Percentiles rank a stretch among this genome's conserved stretches.
phyloP scores from a whole-genome alignment of 2,329 filamentous ascomycete species.

The Conoideocrella luteorostrata region DNA sequence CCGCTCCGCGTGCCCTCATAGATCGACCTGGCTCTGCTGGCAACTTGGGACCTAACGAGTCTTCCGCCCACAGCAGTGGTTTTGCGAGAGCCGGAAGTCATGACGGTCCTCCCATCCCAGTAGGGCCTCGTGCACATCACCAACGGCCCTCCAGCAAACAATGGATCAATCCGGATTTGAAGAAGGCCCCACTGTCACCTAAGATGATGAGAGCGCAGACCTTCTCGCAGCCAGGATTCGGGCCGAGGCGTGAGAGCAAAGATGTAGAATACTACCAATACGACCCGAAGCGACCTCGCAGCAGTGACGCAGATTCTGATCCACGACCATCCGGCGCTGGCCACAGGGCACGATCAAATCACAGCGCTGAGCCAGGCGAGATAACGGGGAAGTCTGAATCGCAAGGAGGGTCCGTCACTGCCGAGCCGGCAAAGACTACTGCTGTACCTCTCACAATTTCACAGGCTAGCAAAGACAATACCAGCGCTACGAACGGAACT shows the following conservation, averaged over 20 bases:
- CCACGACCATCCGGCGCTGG: slow-evolving; percentile 25
- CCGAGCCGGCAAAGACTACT: neutral
- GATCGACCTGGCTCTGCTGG: slow-evolving; percentile 42
- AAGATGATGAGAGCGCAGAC: slow-evolving; percentile 44
- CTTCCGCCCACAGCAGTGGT: slow-evolving; percentile 30
- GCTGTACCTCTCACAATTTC: neutral
- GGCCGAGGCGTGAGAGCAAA: slow-evolving; percentile 29
- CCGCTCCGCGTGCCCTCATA: slow-evolving; percentile 44
- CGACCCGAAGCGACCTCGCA: slow-evolving; percentile 41
- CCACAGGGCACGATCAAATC: slow-evolving; percentile 30
- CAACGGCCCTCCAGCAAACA: slow-evolving; percentile 50
- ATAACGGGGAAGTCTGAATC: slow-evolving; percentile 34
- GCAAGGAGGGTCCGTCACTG: slow-evolving; percentile 15
- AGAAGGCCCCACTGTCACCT: slow-evolving; percentile 46
- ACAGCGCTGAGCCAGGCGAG: slow-evolving; percentile 42
- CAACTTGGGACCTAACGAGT: slow-evolving; percentile 17
- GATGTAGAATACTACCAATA: slow-evolving; percentile 29
- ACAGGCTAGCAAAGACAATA: neutral
- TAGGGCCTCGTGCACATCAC: slow-evolving; percentile 48
- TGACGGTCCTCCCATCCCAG: slow-evolving; percentile 42
- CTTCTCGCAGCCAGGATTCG: slow-evolving; percentile 37
- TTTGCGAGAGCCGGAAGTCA: slow-evolving; percentile 34
- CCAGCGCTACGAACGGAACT: neutral
- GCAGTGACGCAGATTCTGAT: slow-evolving; percentile 47
- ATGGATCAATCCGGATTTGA: slow-evolving; percentile 51